Conservation (phyloP, 2,329 filamentous ascomycete species). For the Fusarium sambucinum region DNA sequence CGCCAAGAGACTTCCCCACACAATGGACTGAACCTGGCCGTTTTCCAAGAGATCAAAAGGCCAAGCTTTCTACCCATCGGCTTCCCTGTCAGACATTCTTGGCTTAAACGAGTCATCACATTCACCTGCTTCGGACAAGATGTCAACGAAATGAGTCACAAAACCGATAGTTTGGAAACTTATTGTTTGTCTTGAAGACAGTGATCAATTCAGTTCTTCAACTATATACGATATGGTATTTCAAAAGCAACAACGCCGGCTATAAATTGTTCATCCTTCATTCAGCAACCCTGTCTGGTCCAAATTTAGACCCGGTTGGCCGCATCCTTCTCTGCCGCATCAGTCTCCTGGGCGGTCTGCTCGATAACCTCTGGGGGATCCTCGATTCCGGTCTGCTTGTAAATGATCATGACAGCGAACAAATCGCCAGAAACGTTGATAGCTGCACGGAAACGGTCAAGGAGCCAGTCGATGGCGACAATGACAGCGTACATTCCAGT, state of each 20-base stretch:
- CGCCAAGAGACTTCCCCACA: constrained; percentile 14
- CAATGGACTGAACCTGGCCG: neutral
- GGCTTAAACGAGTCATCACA: constrained; percentile 10
- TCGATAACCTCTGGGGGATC: constrained; percentile 40
- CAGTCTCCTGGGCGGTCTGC: constrained; percentile 27
- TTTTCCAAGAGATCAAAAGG: constrained; percentile 1
- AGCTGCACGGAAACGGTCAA: constrained; percentile 67
- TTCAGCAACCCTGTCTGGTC: neutral
- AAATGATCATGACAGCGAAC: constrained; percentile 50
- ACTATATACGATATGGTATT: neutral
- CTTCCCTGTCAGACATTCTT: constrained; percentile 19
- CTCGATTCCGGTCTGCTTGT: constrained; percentile 45
- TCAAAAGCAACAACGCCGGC: constrained; percentile 27
- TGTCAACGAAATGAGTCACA: neutral
- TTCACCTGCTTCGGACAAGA: neutral
- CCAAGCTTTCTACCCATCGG: constrained; percentile 23
- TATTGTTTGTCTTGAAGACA: neutral
- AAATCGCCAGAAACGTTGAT: constrained; percentile 65
- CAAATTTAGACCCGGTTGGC: constrained; percentile 39
- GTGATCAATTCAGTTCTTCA: constrained; percentile 8
- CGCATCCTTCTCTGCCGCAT: constrained; percentile 22
- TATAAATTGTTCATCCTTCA: constrained; percentile 9
- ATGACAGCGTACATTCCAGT: constrained; percentile 66
- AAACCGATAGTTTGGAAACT: neutral
- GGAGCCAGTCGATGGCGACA: constrained; percentile 66